Evolutionary conservation across 768 basidiomycete genomes (phyloP).

Genomic region (Pulveroboletus sp.): DNA sequence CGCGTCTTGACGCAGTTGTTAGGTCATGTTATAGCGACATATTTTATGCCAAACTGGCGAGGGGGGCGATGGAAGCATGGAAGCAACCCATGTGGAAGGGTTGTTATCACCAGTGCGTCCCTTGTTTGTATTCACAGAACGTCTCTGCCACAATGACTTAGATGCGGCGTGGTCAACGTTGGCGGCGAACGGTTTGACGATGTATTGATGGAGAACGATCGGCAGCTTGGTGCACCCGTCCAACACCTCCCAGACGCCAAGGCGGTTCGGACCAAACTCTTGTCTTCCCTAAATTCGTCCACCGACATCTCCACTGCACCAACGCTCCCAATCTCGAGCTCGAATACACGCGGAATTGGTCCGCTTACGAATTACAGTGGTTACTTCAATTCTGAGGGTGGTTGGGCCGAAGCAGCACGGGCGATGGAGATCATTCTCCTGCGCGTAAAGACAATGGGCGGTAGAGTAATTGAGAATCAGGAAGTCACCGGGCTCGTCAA

Average conservation of each 20-base stretch:
- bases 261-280: slow-evolving; percentile 17
- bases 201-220: slow-evolving; percentile 62
- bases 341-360: slow-evolving; percentile 11
- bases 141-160: slow-evolving; percentile 6
- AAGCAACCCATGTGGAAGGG: slow-evolving; percentile 67
- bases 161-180: slow-evolving; percentile 28
- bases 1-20: slow-evolving; percentile 49
- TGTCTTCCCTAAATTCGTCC: slow-evolving; percentile 6
- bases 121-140: too few relatives aligned
- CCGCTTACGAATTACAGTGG: slow-evolving; percentile 36
- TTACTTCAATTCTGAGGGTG: slow-evolving; percentile 74
- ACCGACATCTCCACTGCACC: background rate
- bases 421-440: slow-evolving; percentile 55
- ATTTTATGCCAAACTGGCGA: slow-evolving; percentile 68
- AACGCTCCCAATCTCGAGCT: background rate
- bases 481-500: slow-evolving; percentile 51
- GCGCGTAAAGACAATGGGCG: slow-evolving; percentile 58
- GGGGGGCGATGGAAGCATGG: slow-evolving; percentile 78
- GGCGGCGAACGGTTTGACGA: slow-evolving; percentile 41
- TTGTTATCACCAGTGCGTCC: slow-evolving; percentile 73
- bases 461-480: slow-evolving; percentile 55
- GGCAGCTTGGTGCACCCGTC: slow-evolving; percentile 51
- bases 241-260: slow-evolving; percentile 20
- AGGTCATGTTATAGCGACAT: slow-evolving; percentile 69
- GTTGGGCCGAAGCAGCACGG: slow-evolving; percentile 81